These are phyloP conservation scores for Solanum paucissectum DNA, from an alignment of 257 asterid genomes.

Conservation along the genomic window DNA sequence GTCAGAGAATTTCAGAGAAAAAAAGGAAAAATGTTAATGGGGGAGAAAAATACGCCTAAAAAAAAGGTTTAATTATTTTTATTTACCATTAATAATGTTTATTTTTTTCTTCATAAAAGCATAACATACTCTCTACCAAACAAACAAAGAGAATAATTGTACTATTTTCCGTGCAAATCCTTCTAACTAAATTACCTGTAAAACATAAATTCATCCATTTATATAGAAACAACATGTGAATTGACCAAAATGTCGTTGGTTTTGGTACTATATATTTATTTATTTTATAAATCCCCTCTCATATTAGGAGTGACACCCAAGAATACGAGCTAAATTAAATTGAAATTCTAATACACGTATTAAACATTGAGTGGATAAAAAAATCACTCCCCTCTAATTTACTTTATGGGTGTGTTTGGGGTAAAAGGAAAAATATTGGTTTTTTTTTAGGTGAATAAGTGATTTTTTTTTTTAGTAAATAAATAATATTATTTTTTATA, in stretches of 20 bases:
- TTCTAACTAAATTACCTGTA: slow-evolving; percentile 49
- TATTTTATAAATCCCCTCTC: no score
- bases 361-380: no score
- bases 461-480: no score
- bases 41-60: not conserved
- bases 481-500: not conserved
- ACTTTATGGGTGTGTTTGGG: not conserved
- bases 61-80: not conserved
- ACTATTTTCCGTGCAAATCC: slow-evolving; percentile 54
- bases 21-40: not conserved
- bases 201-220: not conserved
- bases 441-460: not conserved
- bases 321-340: no score
- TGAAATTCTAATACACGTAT: no score
- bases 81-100: not conserved
- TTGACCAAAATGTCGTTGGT: not conserved
- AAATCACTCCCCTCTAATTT: not conserved
- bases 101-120: not conserved
- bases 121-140: not conserved
- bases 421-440: not conserved
- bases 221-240: not conserved
- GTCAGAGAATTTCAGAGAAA: not conserved
- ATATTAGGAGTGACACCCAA: no score
- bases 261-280: not conserved
- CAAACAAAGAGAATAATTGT: slow-evolving; percentile 21